These are phyloP conservation scores for Breviolum minutum DNA, from an alignment of 73 alveolate genomes.

Conservation along the genomic window DNA sequence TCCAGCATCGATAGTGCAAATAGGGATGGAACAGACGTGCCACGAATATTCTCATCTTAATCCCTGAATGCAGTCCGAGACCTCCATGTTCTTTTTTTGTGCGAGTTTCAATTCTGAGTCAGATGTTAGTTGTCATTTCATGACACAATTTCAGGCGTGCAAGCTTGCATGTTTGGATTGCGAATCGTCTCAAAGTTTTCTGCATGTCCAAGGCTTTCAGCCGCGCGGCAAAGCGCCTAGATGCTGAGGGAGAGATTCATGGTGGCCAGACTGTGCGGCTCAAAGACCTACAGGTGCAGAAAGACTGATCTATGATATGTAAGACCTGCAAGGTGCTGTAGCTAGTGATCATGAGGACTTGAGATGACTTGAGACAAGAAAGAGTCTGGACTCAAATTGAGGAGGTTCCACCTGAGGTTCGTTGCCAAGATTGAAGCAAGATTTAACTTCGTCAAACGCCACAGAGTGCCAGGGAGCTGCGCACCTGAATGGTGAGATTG, in stretches of 20 bases:
- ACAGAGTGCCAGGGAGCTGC: slow-evolving; percentile 45
- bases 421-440: neutral
- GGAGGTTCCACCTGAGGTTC: neutral
- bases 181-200: neutral
- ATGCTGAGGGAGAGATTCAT: slow-evolving; percentile 68
- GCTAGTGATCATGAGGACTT: too few relatives aligned
- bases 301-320: neutral
- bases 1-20: too few relatives aligned
- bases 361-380: neutral
- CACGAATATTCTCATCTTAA: too few relatives aligned
- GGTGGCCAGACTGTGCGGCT: slow-evolving; percentile 95
- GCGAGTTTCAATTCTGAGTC: too few relatives aligned
- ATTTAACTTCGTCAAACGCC: neutral
- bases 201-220: slow-evolving; percentile 46
- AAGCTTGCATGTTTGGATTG: neutral
- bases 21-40: too few relatives aligned
- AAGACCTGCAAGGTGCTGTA: neutral
- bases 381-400: neutral
- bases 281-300: slow-evolving; percentile 42
- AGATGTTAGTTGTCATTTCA: neutral
- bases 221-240: slow-evolving; percentile 57
- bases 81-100: too few relatives aligned
- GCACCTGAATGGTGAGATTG: slow-evolving; percentile 77
- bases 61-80: too few relatives aligned
- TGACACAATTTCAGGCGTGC: too few relatives aligned